Evolutionary conservation across 148 eudicot genomes (phyloP), one percentile per base, ranked within the genome.

Genomic region (Silene latifolia): DNA sequence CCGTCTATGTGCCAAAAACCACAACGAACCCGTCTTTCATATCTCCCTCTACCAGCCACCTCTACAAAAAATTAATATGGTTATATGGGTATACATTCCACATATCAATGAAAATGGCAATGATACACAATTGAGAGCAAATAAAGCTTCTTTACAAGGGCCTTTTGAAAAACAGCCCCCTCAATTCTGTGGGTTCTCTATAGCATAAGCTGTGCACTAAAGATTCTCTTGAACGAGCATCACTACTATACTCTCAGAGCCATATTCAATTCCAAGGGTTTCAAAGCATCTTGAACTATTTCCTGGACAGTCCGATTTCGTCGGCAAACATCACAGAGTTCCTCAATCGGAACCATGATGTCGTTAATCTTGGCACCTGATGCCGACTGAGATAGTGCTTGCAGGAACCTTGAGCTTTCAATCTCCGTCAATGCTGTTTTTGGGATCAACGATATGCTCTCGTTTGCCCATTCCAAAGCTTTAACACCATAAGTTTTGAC

Each of bases 261-360:
- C 63, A 85, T 71, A 77, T 90, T 90, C 72, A 88, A 62, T 72
- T 96, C 98, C 42, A 78, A 88, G 17, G 99, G 98, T 87, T 91
- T 88, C 87, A 96, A 84, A 72, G 98, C 95, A 70, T 87, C 93
- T 80, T 89, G 99, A 79, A 93, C 99, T 20, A 96, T 92, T 63
- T 96, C 99, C 81, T 89, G 99, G 75, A 96, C 99, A 0, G 97
- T 88, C 72, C 99, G 81, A 74, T 96, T 96, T 10, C 99, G 92
- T n/a, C 99, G 88, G 51, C 99, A 96, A 73, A 96, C 98, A 80
- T 96, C 99, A 17, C 93, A 86, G 47, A 96, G 86, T 82, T 96
- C 99, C 86, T 92, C 98, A 29, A 96, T 86, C 8, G 98, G 97
- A 66, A 75, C 72, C 81, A 82, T 89, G 17, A 92, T 74, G 8